phyloP scores from a whole-genome alignment of 306 rosid genomes.

The Abrus pulchellus region DNA sequence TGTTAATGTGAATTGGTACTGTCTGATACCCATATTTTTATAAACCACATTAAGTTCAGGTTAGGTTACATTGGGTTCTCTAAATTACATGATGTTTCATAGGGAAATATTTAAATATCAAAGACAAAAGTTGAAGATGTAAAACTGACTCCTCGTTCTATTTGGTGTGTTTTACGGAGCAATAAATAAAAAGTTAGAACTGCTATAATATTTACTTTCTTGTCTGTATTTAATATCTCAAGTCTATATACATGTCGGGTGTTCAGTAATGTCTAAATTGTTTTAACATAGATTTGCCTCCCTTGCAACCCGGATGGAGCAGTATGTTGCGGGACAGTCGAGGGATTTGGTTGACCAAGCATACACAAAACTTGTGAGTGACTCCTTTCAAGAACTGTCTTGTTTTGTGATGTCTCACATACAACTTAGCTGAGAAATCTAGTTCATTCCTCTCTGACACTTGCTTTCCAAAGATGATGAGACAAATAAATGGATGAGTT shows the following conservation, averaged over 20 bases:
- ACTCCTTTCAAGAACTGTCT: slow-evolving; percentile 28
- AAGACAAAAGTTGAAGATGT: slow-evolving; percentile 16
- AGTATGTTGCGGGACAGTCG: slow-evolving; percentile 89
- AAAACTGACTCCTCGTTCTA: slow-evolving; percentile 18
- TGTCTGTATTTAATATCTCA: slow-evolving; percentile 4
- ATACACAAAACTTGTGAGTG: slow-evolving; percentile 91
- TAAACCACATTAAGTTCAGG: slow-evolving; percentile 4
- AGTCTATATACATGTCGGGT: background rate
- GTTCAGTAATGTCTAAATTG: slow-evolving; percentile 40
- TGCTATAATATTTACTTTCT: background rate
- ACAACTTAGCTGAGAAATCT: slow-evolving; percentile 35
- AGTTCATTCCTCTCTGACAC: slow-evolving; percentile 3
- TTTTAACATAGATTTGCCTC: slow-evolving; percentile 79
- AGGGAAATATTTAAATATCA: slow-evolving; percentile 3
- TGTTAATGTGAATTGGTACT: background rate
- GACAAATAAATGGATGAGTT: slow-evolving; percentile 12
- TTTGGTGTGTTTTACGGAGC: background rate
- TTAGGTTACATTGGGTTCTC: slow-evolving; percentile 35
- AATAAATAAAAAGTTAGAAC: background rate
- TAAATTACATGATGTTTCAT: slow-evolving; percentile 34
- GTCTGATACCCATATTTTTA: slow-evolving; percentile 12
- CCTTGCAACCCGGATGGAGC: slow-evolving; percentile 99
- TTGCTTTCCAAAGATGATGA: slow-evolving; percentile 11
- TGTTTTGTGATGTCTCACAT: slow-evolving; percentile 37
- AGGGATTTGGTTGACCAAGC: slow-evolving; percentile 99